Evolutionary conservation across 345 rosid species (phyloP), one percentile per base, ranked within the genome.

Genomic region (Conringia planisiliqua): DNA sequence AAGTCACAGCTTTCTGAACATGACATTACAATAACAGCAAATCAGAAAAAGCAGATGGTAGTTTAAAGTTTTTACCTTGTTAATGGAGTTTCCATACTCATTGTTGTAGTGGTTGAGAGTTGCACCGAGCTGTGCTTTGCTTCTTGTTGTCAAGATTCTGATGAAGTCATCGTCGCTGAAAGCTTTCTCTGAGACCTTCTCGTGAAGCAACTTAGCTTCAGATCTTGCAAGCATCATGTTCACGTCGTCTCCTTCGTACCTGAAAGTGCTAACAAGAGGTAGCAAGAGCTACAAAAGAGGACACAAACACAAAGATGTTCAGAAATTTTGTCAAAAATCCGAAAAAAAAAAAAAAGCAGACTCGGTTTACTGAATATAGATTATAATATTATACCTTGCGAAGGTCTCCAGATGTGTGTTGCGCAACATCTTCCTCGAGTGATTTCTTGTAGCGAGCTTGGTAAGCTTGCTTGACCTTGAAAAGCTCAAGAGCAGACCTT

Each of bases 221-320:
- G 88, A 81, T 72, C 83, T 91, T 8, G 98, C 97, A 74, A 94
- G 80, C 44, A 67, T 81, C 87, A 82, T 74, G 83, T 89, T 89
- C 65, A 91, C 91, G 71, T 91, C 96, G 7, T 85, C 94, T 67
- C 97, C 98, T 75, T 91, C 93, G 4, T 91, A 91, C 24, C 97
- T 87, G 84, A 83, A 86, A 35, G 90, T 74, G 58, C 86, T 87
- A 70, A 88, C 94, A 38, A 89, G 97, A 63, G 97, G 94, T 76
- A 89, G 89, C 88, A 93, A 77, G 20, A 93, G 86, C 98, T 93
- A 85, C 66, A 67, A 52, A 30, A 62, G 26, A 58, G 68, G 1
- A 68, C 35, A 59, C 24, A 57, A 7, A 32, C 7, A 30, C 5
- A 10, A 4, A 36, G 3, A 18, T 29, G 17, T 18, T 75, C 5